phyloP scores from a whole-genome alignment of 768 basidiomycete species.

The Trichaptum fuscoviolaceum region DNA sequence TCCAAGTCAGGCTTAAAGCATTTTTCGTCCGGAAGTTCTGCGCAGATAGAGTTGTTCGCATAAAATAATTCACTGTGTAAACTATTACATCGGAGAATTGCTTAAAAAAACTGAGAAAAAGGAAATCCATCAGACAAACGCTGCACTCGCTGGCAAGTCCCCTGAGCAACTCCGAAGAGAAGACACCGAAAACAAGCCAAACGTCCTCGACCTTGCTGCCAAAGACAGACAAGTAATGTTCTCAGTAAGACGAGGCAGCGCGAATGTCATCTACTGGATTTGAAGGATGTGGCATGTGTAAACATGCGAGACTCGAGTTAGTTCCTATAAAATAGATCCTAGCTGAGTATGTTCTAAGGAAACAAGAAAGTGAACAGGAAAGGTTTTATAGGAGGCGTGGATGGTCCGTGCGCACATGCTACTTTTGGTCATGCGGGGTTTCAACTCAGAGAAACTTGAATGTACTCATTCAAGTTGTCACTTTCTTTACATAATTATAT shows the following conservation, averaged over 20 bases:
- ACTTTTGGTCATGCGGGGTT: background rate
- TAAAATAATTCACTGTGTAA: too few relatives aligned
- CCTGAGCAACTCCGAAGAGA: slow-evolving; percentile 17
- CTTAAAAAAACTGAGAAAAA: slow-evolving; percentile 37
- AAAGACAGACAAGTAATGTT: slow-evolving; percentile 40
- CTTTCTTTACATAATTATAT: too few relatives aligned
- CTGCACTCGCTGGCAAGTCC: slow-evolving; percentile 43
- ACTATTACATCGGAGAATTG: slow-evolving; percentile 25
- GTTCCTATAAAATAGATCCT: slow-evolving; percentile 79
- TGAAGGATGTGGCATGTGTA: slow-evolving; percentile 69
- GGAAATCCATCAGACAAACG: slow-evolving; percentile 58
- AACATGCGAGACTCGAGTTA: slow-evolving; percentile 77
- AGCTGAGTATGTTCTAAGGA: slow-evolving; percentile 73
- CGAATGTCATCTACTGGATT: slow-evolving; percentile 65
- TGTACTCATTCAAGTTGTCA: too few relatives aligned
- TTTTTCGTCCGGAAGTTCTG: too few relatives aligned
- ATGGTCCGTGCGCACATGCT: slow-evolving; percentile 21
- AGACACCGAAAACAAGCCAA: slow-evolving; percentile 36
- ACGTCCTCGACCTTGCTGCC: slow-evolving; percentile 52
- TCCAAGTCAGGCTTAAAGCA: too few relatives aligned
- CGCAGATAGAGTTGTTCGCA: too few relatives aligned
- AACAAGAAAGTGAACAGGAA: slow-evolving; percentile 13
- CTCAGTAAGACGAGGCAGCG: slow-evolving; percentile 65
- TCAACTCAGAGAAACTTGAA: too few relatives aligned
- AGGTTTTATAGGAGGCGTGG: slow-evolving; percentile 27